Conservation (phyloP, 1,139 yeast species). For the Nakaseomyces kungkrabaensis region DNA sequence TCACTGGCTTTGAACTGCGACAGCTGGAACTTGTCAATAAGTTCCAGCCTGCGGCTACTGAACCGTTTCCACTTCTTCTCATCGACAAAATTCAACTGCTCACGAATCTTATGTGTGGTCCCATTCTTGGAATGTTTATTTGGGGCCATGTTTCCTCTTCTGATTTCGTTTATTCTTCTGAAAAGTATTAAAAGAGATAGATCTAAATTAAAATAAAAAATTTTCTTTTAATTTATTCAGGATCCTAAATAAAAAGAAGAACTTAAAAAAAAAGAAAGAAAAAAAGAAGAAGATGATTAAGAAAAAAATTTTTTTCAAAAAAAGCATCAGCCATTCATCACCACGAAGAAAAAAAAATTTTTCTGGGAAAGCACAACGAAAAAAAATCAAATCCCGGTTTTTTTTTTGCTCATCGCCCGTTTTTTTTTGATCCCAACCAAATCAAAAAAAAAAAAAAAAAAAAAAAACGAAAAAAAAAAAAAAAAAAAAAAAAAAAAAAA, state of each 20-base stretch:
- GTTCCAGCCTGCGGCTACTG: constrained; percentile 76
- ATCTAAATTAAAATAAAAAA: background rate
- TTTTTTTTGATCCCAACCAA: background rate
- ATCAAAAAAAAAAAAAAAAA: too few relatives aligned
- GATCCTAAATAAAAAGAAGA: background rate
- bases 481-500: too few relatives aligned
- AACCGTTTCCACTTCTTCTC: constrained; percentile 82
- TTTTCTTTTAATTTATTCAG: background rate
- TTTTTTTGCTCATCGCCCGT: too few relatives aligned
- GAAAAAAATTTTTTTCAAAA: background rate
- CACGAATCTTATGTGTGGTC: constrained; percentile 69
- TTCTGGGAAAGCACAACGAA: too few relatives aligned
- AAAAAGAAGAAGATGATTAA: background rate
- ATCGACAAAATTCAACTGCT: constrained; percentile 64
- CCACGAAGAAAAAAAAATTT: too few relatives aligned
- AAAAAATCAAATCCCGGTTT: too few relatives aligned
- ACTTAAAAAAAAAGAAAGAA: background rate
- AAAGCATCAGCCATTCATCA: too few relatives aligned
- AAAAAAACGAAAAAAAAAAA: too few relatives aligned
- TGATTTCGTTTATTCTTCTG: background rate
- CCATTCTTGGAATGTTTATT: constrained; percentile 32
- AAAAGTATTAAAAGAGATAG: too few relatives aligned
- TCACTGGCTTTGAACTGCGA: constrained; percentile 81
- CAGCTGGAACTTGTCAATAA: constrained; percentile 72
- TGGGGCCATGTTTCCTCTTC: background rate